Percentiles rank a stretch among this genome's conserved stretches.
Evolutionary conservation across 225 moss, liverwort and hornwort species (phyloP).

Genomic region (Asterella californica): DNA sequence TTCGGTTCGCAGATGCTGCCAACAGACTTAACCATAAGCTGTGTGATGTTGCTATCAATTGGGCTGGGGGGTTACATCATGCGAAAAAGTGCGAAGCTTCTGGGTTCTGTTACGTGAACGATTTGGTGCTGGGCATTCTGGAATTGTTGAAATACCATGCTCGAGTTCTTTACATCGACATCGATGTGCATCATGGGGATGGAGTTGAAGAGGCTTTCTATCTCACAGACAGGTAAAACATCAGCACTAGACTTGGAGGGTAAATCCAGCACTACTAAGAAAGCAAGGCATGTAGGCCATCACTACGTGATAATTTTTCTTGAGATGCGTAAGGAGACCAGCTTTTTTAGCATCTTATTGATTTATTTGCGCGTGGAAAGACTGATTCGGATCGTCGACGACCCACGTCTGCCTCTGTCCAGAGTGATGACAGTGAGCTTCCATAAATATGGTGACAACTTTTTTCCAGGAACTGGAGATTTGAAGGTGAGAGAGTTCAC

Average conservation of each 20-base stretch:
- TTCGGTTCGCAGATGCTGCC: conserved; percentile 62
- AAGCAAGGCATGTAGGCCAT: too few relatives aligned
- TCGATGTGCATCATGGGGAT: conserved; percentile 97
- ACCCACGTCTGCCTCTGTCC: conserved; percentile 14
- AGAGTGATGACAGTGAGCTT: conserved; percentile 99
- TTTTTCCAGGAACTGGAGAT: conserved; percentile 96
- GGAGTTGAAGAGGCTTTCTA: conserved; percentile 98
- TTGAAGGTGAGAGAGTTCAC: conserved; percentile 54
- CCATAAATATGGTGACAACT: conserved; percentile 90
- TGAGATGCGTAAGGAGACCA: neutral
- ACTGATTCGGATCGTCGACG: neutral
- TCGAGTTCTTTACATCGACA: conserved; percentile 92
- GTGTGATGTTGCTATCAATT: conserved; percentile 95
- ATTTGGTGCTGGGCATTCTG: conserved; percentile 87
- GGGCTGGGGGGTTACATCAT: conserved; percentile 98
- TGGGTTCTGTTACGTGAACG: conserved; percentile 97
- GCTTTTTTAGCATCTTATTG: neutral
- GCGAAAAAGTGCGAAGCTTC: conserved; percentile 98
- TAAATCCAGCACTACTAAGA: too few relatives aligned
- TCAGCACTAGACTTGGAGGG: too few relatives aligned
- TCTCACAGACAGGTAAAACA: conserved; percentile 73
- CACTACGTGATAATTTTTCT: neutral
- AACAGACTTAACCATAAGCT: conserved; percentile 72
- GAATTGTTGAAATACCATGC: conserved; percentile 93
- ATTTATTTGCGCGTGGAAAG: neutral